These are phyloP conservation scores for Pezicula neosporulosa DNA, from an alignment of 2,329 filamentous ascomycete species.

Conservation along the genomic window DNA sequence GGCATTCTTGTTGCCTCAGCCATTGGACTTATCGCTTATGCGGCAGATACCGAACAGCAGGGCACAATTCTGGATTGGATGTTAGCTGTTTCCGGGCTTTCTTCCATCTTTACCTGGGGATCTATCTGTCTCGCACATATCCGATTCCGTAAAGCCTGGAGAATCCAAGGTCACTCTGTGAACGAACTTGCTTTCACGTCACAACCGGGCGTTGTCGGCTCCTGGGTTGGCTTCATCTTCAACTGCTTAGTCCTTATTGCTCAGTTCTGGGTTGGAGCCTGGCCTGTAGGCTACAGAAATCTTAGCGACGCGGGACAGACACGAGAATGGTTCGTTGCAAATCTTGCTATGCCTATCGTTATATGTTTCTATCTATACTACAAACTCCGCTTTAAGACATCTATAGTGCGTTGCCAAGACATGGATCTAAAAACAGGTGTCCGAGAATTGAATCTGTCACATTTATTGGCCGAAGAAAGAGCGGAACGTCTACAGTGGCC, in stretches of 20 bases:
- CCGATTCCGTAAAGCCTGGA: slow-evolving; percentile 84
- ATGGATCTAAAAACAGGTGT: slow-evolving; percentile 89
- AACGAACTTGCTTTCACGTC: slow-evolving; percentile 78
- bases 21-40: slow-evolving; percentile 73
- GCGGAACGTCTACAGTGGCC: slow-evolving; percentile 73
- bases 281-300: slow-evolving; percentile 59
- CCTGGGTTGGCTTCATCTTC: slow-evolving; percentile 73
- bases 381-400: slow-evolving; percentile 71
- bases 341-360: slow-evolving; percentile 68
- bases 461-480: slow-evolving; percentile 74
- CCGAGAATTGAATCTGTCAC: slow-evolving; percentile 76
- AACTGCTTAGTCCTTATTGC: slow-evolving; percentile 74
- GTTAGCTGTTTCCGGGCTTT: slow-evolving; percentile 68
- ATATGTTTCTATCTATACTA: slow-evolving; percentile 67
- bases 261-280: slow-evolving; percentile 86
- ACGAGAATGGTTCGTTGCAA: slow-evolving; percentile 70
- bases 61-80: slow-evolving; percentile 74
- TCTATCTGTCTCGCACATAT: slow-evolving; percentile 90
- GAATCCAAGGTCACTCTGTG: slow-evolving; percentile 61
- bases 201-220: slow-evolving; percentile 75
- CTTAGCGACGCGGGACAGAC: slow-evolving; percentile 45
- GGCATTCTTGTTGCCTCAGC: slow-evolving; percentile 65
- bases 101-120: slow-evolving; percentile 75
- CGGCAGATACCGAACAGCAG: slow-evolving; percentile 57
- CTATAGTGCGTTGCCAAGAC: slow-evolving; percentile 62